These are phyloP conservation scores for Nigrospora sphaerica DNA, from an alignment of 2,329 filamentous ascomycete genomes.

Conservation along the genomic window DNA sequence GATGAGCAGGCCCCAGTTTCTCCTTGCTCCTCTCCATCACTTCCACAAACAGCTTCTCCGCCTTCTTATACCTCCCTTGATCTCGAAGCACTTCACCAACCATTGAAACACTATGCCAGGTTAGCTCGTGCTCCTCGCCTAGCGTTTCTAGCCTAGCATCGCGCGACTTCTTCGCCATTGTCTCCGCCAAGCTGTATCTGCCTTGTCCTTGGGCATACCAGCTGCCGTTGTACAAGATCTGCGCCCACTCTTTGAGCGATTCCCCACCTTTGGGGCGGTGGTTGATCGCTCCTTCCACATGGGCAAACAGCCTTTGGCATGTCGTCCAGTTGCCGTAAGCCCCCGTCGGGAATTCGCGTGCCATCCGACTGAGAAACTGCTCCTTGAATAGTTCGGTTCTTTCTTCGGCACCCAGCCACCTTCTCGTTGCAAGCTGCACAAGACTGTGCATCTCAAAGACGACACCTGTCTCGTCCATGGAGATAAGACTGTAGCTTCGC, in stretches of 20 bases:
- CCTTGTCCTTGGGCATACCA: background rate
- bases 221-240: constrained; percentile 1
- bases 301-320: background rate
- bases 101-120: no score
- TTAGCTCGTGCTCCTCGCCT: no score
- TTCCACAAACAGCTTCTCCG: background rate
- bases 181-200: no score
- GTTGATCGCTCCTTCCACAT: background rate
- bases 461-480: constrained; percentile 7
- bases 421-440: constrained; percentile 28
- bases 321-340: no score
- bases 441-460: constrained; percentile 34
- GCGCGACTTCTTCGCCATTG: no score
- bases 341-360: no score
- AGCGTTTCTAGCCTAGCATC: no score
- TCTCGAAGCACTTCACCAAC: background rate
- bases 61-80: background rate
- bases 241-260: constrained; percentile 1
- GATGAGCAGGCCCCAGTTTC: no score
- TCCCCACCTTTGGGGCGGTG: constrained; percentile 1
- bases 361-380: background rate
- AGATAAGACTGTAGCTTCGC: constrained; percentile 28
- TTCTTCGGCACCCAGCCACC: constrained; percentile 21
- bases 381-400: background rate
- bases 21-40: background rate